A percentile compares a stretch with the other conserved stretches of the same genome.
phyloP scores from a whole-genome alignment of 768 basidiomycete species.

The Russula lepida region DNA sequence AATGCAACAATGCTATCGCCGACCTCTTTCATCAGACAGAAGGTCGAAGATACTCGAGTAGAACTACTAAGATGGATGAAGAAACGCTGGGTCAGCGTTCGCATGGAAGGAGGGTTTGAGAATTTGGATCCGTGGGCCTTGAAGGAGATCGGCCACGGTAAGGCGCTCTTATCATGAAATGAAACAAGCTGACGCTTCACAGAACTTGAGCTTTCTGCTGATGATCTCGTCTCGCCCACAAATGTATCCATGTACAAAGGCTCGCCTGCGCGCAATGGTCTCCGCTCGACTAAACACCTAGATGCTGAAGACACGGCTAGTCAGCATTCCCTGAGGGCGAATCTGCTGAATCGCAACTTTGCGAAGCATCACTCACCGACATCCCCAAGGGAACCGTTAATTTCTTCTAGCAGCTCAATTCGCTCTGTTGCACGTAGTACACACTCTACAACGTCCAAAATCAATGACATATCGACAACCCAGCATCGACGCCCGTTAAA shows the following conservation, averaged over 20 bases:
- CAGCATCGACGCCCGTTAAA: slow-evolving; percentile 23
- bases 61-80: slow-evolving; percentile 68
- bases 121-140: slow-evolving; percentile 78
- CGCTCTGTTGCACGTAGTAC: slow-evolving; percentile 41
- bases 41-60: slow-evolving; percentile 63
- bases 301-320: slow-evolving; percentile 35
- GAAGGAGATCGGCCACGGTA: slow-evolving; percentile 80
- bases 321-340: slow-evolving; percentile 41
- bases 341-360: slow-evolving; percentile 31
- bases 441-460: slow-evolving; percentile 28
- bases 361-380: slow-evolving; percentile 23
- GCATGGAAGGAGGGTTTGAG: slow-evolving; percentile 74
- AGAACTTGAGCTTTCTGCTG: slow-evolving; percentile 76
- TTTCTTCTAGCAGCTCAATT: slow-evolving; percentile 34
- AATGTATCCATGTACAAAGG: slow-evolving; percentile 21
- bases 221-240: slow-evolving; percentile 52
- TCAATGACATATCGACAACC: slow-evolving; percentile 22
- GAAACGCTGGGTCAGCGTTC: slow-evolving; percentile 66
- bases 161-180: slow-evolving; percentile 26
- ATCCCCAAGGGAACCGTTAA: slow-evolving; percentile 26
- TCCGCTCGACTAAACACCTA: slow-evolving; percentile 19
- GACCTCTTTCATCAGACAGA: slow-evolving; percentile 61
- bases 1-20: slow-evolving; percentile 54
- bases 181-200: slow-evolving; percentile 1
- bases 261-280: slow-evolving; percentile 20